Evolutionary conservation across 2,329 filamentous ascomycete genomes (phyloP).

Genomic region (Remersonia thermophila): DNA sequence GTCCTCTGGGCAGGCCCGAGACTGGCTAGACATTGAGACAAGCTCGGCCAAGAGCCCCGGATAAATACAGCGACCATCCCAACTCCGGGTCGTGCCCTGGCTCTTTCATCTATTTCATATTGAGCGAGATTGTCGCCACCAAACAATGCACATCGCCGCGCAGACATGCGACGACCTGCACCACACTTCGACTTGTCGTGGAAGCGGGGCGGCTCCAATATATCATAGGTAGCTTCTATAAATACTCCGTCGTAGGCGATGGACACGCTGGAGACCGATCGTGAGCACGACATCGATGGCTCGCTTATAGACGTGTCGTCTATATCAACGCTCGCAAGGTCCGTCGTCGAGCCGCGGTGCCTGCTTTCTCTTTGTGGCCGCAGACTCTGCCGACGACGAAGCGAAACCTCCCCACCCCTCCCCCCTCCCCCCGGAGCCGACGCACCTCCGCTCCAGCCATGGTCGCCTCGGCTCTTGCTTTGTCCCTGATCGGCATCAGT

Average conservation of each 20-base stretch:
- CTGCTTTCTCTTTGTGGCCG: slow-evolving; percentile 5
- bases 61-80: slow-evolving; percentile 20
- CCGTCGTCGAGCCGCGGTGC: slow-evolving; percentile 1
- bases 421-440: slow-evolving; percentile 9
- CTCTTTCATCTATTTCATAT: slow-evolving; percentile 21
- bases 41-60: slow-evolving; percentile 13
- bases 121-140: slow-evolving; percentile 20
- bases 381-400: slow-evolving; percentile 8
- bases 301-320: background rate
- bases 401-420: background rate
- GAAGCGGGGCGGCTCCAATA: slow-evolving; percentile 8
- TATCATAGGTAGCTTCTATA: slow-evolving; percentile 13
- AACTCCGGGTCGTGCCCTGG: slow-evolving; percentile 14
- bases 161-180: slow-evolving; percentile 9
- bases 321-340: slow-evolving; percentile 14
- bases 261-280: background rate
- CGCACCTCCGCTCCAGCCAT: slow-evolving; percentile 12
- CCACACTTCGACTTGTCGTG: slow-evolving; percentile 7
- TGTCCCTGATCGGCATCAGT: slow-evolving; percentile 17
- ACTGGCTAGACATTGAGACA: slow-evolving; percentile 8
- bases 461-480: slow-evolving; percentile 16
- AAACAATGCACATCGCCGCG: slow-evolving; percentile 6
- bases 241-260: slow-evolving; percentile 13
- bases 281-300: background rate
- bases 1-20: background rate